These are phyloP conservation scores for Manihot esculenta DNA, from an alignment of 441 rosid species.

Conservation along the genomic window DNA sequence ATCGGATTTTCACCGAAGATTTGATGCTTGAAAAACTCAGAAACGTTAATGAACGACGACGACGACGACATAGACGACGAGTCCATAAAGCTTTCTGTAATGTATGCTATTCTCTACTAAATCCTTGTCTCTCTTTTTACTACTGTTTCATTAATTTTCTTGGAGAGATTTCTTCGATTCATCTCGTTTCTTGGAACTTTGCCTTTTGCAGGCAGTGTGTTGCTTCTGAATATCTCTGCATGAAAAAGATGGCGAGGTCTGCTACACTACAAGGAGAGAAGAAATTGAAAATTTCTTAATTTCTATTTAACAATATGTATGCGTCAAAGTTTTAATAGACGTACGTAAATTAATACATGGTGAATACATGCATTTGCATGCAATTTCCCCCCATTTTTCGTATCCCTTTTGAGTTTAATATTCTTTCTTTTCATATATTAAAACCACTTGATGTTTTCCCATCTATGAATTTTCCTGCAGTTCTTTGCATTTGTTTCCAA, in stretches of 20 bases:
- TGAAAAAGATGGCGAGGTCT: not conserved
- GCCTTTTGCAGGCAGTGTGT: conserved; percentile 30
- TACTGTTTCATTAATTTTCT: conserved; percentile 16
- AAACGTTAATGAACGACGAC: conserved; percentile 25
- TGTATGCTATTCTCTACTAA: conserved; percentile 19
- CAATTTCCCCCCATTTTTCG: not conserved
- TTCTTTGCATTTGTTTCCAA: not conserved
- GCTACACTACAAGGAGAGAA: not conserved
- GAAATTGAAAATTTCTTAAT: not conserved
- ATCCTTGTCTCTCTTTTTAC: not conserved
- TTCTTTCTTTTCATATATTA: too few relatives aligned
- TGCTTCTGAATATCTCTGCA: conserved; percentile 27
- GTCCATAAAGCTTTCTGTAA: conserved; percentile 17
- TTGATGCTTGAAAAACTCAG: conserved; percentile 52
- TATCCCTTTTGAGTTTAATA: not conserved
- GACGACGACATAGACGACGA: conserved; percentile 17
- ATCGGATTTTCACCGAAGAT: conserved; percentile 45
- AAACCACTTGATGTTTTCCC: too few relatives aligned
- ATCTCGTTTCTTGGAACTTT: not conserved
- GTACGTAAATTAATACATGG: not conserved
- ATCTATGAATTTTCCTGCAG: not conserved
- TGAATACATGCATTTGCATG: conserved; percentile 6
- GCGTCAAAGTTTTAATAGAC: not conserved
- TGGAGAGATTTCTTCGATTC: not conserved
- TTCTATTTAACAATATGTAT: not conserved